Conservation (phyloP, 768 basidiomycete species). For the Tylopilus felleus region DNA sequence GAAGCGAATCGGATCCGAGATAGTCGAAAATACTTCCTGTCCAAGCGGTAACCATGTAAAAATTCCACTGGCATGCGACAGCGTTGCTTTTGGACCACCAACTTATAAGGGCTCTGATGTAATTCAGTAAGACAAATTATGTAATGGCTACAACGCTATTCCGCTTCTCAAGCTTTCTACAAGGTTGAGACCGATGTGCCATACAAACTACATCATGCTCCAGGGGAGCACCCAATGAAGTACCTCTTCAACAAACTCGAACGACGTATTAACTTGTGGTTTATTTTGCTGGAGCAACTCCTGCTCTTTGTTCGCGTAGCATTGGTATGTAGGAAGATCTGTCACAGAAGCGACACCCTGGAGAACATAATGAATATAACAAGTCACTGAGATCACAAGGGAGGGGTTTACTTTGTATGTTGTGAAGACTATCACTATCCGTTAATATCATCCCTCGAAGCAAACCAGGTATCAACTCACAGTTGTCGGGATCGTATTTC, state of each 20-base stretch:
- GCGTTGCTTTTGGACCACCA: too few relatives aligned
- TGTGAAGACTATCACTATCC: constrained; percentile 10
- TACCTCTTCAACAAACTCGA: neutral
- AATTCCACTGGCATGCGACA: too few relatives aligned
- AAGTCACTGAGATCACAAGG: neutral
- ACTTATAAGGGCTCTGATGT: too few relatives aligned
- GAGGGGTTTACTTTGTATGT: constrained; percentile 12
- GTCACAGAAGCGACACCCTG: constrained; percentile 6
- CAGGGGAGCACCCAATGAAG: neutral
- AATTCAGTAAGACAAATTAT: too few relatives aligned
- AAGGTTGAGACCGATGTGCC: neutral
- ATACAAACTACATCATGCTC: neutral
- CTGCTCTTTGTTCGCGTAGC: neutral
- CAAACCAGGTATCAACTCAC: constrained; percentile 1
- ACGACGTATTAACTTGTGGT: neutral
- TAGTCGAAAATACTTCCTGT: too few relatives aligned
- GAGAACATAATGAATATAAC: neutral
- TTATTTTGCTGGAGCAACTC: neutral
- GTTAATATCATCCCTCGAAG: neutral
- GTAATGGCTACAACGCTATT: neutral
- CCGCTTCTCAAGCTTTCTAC: constrained; percentile 5
- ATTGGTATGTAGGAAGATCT: neutral
- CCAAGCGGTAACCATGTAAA: too few relatives aligned
- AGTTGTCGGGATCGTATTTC: constrained; percentile 21
- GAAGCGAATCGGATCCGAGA: neutral